These are phyloP conservation scores for Globisporangium paroecandrum DNA, from an alignment of 352 stramenopile genomes.

Conservation along the genomic window DNA sequence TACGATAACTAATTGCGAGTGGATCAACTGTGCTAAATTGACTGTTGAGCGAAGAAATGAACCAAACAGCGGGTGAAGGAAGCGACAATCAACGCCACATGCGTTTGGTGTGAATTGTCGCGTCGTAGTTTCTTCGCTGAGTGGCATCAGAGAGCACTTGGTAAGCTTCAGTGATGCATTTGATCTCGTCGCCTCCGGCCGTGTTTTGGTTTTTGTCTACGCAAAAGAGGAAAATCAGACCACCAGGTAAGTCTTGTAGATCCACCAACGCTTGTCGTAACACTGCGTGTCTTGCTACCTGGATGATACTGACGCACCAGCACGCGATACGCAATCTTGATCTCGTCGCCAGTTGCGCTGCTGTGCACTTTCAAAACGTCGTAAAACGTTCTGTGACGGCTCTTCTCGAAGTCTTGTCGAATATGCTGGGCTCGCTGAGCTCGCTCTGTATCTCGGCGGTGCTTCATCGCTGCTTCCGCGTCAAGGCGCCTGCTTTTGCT, in stretches of 20 bases:
- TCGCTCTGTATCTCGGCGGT: not conserved
- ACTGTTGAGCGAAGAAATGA: too few species aligned
- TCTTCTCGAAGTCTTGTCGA: not conserved
- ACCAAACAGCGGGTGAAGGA: not conserved
- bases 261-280: not conserved
- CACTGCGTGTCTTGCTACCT: not conserved
- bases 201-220: slow-evolving; percentile 5
- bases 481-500: not conserved
- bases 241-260: not conserved
- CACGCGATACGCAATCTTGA: slow-evolving; percentile 6
- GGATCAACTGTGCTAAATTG: too few species aligned
- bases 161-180: slow-evolving; percentile 10
- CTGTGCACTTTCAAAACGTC: not conserved
- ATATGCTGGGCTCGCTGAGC: not conserved
- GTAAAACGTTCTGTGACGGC: not conserved
- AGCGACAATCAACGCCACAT: not conserved
- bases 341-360: slow-evolving; percentile 1
- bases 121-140: slow-evolving; percentile 3
- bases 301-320: slow-evolving; percentile 5
- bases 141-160: not conserved
- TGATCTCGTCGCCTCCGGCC: slow-evolving; percentile 1
- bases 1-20: too few species aligned
- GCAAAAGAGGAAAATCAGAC: not conserved
- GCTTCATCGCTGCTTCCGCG: not conserved
- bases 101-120: not conserved